Evolutionary conservation across 2,329 filamentous ascomycete genomes (phyloP), one percentile per base, ranked within the genome.

Genomic region (Microsporum ferrugineum): DNA sequence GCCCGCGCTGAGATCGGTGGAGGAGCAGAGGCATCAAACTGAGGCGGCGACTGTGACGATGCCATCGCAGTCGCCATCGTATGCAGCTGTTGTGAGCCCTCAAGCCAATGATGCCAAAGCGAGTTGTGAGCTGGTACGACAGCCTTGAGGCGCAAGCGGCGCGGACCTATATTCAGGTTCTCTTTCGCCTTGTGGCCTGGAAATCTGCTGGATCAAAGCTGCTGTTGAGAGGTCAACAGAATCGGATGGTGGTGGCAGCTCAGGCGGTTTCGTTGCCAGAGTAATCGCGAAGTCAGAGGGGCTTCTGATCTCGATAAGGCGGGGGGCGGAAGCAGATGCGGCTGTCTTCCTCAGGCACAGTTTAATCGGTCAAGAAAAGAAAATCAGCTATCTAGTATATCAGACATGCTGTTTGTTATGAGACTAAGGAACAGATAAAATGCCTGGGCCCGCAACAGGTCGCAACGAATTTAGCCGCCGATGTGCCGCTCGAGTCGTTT

Each of bases 1-100:
- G 80, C 76, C 31, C 76, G 66, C 57, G 63, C 58, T 23, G 65
- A 56, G 36, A 70, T 68, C 17, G 72, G 57, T 60, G 67, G 69
- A 55, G 68, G 66, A 36, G 69, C 63, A 38, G 71, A 65, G 55
- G 66, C 62, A 60, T 65, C 66, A 38, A 70, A 70, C 58, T 71
- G 68, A 53, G 68, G 64, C 47, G 68, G 65, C 23, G 69, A 68
- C 33, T 72, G 71, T 56, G 75, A 73, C 64, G 74, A 68, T 68
- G 72, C 75, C 64, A 68, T 69, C 62, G 69, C 66, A 56, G 68
- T 69, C 71, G 71, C 73, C 53, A 59, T 64, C 36, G 14, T 45
- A 33, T 33, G 49, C 49, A 3, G n/a, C 14, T 53, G 27, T 53
- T 33, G 49, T 53, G 49, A 53, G 17, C 49, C 27, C 31, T 34